Evolutionary conservation across 257 asterid species (phyloP).

Genomic region (Nicotiana benthamiana): DNA sequence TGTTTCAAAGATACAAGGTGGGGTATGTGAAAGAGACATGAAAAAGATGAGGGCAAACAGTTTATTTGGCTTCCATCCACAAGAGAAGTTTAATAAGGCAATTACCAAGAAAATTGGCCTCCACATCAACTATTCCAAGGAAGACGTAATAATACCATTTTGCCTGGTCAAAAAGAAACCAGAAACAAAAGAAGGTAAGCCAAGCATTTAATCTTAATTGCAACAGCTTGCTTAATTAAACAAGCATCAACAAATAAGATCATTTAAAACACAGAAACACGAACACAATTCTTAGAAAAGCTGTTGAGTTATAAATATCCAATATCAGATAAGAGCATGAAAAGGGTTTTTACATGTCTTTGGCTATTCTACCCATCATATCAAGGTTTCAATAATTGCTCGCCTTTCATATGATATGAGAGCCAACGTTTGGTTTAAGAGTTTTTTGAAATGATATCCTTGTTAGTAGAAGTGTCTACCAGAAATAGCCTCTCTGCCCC

Average conservation of each 20-base stretch:
- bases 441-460: too few species aligned
- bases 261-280: background rate
- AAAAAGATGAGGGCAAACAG: background rate
- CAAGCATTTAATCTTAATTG: background rate
- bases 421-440: background rate
- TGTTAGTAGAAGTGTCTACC: too few species aligned
- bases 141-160: conserved; percentile 83
- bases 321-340: background rate
- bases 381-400: background rate
- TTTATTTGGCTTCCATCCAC: background rate
- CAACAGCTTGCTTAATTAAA: background rate
- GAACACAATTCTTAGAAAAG: background rate
- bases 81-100: conserved; percentile 7
- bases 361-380: background rate
- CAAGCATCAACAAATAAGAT: background rate
- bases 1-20: background rate
- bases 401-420: background rate
- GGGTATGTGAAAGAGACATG: background rate
- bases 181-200: conserved; percentile 1
- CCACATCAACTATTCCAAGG: conserved; percentile 84
- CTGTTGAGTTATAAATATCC: background rate
- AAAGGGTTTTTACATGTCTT: background rate
- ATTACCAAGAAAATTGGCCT: conserved; percentile 90
- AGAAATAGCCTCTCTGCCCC: too few species aligned
- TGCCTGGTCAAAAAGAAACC: conserved; percentile 41